Evolutionary conservation across 805 yeast species (phyloP).

Genomic region (Pichia sporocuriosa): DNA sequence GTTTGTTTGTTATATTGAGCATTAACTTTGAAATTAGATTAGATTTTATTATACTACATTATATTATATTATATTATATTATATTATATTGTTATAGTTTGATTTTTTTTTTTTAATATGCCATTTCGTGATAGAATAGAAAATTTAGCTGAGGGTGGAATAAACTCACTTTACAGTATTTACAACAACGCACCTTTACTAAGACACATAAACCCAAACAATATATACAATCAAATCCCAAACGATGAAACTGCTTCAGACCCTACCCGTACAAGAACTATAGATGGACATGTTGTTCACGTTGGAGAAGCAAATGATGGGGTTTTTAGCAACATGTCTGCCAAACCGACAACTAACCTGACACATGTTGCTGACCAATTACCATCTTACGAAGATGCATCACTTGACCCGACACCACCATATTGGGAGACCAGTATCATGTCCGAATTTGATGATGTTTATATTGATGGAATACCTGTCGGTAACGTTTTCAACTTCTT

Average conservation of each 20-base stretch:
- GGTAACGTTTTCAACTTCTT: slow-evolving; percentile 83
- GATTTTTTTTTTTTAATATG: background rate
- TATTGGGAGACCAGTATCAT: slow-evolving; percentile 91
- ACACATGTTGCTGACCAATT: slow-evolving; percentile 48
- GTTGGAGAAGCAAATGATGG: slow-evolving; percentile 56
- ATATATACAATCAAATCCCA: slow-evolving; percentile 21
- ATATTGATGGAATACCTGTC: slow-evolving; percentile 92
- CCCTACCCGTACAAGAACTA: slow-evolving; percentile 9
- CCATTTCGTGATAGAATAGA: background rate
- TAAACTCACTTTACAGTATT: background rate
- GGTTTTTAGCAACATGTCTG: slow-evolving; percentile 85
- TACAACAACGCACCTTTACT: slow-evolving; percentile 27
- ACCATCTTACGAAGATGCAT: slow-evolving; percentile 92
- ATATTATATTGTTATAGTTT: background rate
- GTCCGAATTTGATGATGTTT: slow-evolving; percentile 83
- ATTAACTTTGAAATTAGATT: background rate
- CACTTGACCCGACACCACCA: slow-evolving; percentile 90
- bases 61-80: too few species aligned
- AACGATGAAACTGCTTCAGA: slow-evolving; percentile 2
- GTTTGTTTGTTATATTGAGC: background rate
- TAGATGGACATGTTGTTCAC: slow-evolving; percentile 20
- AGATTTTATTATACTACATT: too few species aligned
- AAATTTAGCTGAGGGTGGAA: background rate
- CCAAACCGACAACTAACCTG: slow-evolving; percentile 63
- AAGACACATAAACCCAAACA: slow-evolving; percentile 20